Evolutionary conservation across 1,284 basidiomycete genomes (phyloP).

Genomic region (Heterobasidion irregulare): DNA sequence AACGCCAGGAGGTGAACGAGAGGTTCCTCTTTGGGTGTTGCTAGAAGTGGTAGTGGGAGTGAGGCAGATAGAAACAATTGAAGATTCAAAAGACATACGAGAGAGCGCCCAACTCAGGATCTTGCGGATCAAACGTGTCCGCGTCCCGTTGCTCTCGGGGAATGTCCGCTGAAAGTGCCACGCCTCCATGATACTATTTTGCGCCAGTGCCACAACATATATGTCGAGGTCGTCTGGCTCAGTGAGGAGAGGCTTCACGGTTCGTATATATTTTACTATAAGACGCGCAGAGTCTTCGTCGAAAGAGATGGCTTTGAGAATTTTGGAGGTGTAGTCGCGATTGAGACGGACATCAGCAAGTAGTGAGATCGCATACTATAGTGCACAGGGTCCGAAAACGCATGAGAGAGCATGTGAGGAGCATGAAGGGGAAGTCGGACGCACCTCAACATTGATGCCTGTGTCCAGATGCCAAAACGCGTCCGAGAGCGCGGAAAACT

Average conservation of each 20-base stretch:
- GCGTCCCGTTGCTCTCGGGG: constrained; percentile 41
- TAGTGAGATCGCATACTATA: constrained; percentile 56
- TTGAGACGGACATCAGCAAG: constrained; percentile 68
- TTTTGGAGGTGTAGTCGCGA: constrained; percentile 67
- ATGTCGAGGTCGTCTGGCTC: constrained; percentile 61
- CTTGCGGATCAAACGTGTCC: constrained; percentile 45
- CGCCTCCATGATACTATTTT: constrained; percentile 54
- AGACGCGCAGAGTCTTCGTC: constrained; percentile 40
- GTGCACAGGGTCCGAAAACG: background rate
- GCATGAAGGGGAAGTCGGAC: constrained; percentile 18
- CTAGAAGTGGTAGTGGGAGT: constrained; percentile 21
- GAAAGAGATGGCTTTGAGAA: constrained; percentile 56
- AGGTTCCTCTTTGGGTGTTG: constrained; percentile 46
- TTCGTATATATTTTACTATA: constrained; percentile 60
- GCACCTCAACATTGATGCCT: constrained; percentile 50
- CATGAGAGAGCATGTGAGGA: background rate
- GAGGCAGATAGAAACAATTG: background rate
- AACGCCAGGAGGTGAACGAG: constrained; percentile 54
- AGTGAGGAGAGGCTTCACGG: constrained; percentile 57
- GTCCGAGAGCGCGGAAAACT: constrained; percentile 62
- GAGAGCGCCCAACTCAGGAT: constrained; percentile 61
- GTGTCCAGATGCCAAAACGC: constrained; percentile 77
- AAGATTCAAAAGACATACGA: constrained; percentile 37
- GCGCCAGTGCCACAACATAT: constrained; percentile 58
- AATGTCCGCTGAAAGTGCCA: constrained; percentile 70